A percentile compares a stretch with the other conserved stretches of the same genome.
These are phyloP conservation scores for Pyrus communis DNA, from an alignment of 306 rosid genomes.

Conservation along the genomic window DNA sequence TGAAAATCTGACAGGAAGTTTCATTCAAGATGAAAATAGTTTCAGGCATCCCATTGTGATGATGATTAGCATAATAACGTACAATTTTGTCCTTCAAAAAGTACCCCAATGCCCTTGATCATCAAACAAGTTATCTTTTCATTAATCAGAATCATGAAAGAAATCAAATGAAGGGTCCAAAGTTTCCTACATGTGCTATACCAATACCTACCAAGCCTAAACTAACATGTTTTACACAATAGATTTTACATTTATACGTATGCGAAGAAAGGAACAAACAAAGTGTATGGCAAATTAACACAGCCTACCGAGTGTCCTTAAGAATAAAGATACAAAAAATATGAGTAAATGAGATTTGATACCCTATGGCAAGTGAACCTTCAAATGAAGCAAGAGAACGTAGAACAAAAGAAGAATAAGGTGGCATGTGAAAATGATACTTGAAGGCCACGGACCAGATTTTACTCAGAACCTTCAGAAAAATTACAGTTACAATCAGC, in stretches of 20 bases:
- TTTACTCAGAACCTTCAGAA: conserved; percentile 80
- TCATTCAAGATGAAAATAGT: neutral
- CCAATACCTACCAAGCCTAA: neutral
- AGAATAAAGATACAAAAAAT: neutral
- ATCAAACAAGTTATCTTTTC: neutral
- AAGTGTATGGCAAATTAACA: neutral
- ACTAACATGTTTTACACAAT: neutral
- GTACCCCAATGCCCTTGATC: neutral
- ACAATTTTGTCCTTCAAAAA: neutral
- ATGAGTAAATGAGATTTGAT: conserved; percentile 5
- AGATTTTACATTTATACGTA: neutral
- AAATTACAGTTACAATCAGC: conserved; percentile 17
- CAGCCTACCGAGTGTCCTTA: neutral
- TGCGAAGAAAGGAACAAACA: neutral
- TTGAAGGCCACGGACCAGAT: conserved; percentile 82
- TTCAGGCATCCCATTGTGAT: neutral
- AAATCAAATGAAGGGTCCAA: neutral
- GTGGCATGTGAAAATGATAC: conserved; percentile 94
- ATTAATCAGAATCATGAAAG: neutral
- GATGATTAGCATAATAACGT: neutral
- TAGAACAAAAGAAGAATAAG: conserved; percentile 78
- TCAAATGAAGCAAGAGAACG: conserved; percentile 92
- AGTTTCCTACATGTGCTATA: neutral
- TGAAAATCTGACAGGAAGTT: neutral
- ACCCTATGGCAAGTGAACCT: conserved; percentile 8